Evolutionary conservation across 345 rosid genomes (phyloP).

Genomic region (Syzygium jambos): DNA sequence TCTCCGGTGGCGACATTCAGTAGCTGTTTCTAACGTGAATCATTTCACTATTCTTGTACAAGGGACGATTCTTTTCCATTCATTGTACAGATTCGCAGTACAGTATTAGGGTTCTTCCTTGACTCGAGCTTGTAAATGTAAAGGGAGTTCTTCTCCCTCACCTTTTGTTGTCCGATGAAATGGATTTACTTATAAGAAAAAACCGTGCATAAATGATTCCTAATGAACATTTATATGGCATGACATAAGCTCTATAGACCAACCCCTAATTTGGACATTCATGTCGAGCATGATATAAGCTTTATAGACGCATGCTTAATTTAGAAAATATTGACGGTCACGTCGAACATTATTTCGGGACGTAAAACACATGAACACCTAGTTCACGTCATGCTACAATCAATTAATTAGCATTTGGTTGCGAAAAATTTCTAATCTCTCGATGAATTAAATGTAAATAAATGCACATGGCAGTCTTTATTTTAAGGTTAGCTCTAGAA

Average conservation of each 20-base stretch:
- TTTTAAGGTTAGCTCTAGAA: background rate
- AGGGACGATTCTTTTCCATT: background rate
- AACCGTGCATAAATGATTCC: background rate
- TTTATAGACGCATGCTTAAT: background rate
- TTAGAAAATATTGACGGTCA: too few species aligned
- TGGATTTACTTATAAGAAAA: background rate
- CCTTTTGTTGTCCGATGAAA: background rate
- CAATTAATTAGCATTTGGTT: background rate
- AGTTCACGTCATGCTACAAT: background rate
- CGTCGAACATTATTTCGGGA: background rate
- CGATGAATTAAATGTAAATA: background rate
- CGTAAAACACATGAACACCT: background rate
- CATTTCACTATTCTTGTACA: background rate
- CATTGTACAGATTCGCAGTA: background rate
- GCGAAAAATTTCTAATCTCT: background rate
- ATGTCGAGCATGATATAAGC: background rate
- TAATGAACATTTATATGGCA: background rate
- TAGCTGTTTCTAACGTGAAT: background rate
- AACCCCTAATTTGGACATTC: background rate
- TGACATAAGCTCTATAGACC: background rate
- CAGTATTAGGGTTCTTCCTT: background rate
- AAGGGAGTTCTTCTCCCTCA: background rate
- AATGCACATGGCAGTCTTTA: background rate
- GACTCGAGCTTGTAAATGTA: background rate
- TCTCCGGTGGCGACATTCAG: too few species aligned